These are phyloP conservation scores for Mucor lusitanicus DNA, from an alignment of 371 early-diverging fungal species.

Conservation along the genomic window DNA sequence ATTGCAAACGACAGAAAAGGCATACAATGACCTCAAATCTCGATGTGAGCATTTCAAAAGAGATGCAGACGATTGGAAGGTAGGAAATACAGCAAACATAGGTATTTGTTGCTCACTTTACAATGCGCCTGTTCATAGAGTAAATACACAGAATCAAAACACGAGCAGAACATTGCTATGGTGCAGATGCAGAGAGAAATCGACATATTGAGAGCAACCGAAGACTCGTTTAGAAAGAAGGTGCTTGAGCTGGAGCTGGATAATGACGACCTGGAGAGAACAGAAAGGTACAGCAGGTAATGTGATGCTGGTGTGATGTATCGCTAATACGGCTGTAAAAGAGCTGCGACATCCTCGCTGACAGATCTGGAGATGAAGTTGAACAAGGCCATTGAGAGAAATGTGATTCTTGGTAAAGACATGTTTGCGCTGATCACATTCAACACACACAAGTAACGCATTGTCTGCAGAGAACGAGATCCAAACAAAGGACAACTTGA, in stretches of 20 bases:
- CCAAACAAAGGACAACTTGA: constrained; percentile 64
- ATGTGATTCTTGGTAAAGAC: constrained; percentile 54
- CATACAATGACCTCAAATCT: constrained; percentile 61
- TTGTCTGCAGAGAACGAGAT: constrained; percentile 58
- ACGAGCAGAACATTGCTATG: constrained; percentile 66
- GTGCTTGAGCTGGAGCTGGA: constrained; percentile 78
- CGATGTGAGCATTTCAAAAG: constrained; percentile 55
- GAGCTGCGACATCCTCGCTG: constrained; percentile 71
- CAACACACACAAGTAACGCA: neutral
- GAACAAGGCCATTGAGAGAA: constrained; percentile 70
- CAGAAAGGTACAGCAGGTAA: constrained; percentile 8
- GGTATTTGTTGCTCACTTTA: neutral
- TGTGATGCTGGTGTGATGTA: neutral
- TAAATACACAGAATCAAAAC: constrained; percentile 49
- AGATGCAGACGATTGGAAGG: constrained; percentile 79
- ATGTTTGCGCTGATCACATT: neutral
- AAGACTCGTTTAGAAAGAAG: constrained; percentile 72
- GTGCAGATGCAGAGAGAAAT: constrained; percentile 77
- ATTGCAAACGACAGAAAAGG: constrained; percentile 61
- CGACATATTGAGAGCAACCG: constrained; percentile 70
- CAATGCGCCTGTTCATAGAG: constrained; percentile 16
- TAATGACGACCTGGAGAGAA: constrained; percentile 70
- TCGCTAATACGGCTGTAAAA: constrained; percentile 16
- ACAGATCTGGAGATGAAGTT: constrained; percentile 72
- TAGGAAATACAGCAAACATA: constrained; percentile 10